A percentile compares a stretch with the other conserved stretches of the same genome.
phyloP scores from a whole-genome alignment of 352 stramenopile genomes.

The Discostella stelligera region DNA sequence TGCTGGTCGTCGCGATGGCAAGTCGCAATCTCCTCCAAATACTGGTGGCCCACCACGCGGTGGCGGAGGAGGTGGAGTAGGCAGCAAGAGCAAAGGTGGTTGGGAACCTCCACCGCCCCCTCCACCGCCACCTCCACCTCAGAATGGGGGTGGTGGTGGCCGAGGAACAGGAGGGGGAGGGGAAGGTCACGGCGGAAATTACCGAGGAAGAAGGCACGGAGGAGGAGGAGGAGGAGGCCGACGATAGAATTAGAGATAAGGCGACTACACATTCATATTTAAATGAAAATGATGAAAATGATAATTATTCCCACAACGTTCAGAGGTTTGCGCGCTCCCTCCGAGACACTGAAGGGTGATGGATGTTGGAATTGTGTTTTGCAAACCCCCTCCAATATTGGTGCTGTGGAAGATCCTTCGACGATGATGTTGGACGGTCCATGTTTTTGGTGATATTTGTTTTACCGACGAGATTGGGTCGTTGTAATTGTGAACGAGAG shows the following conservation, averaged over 20 bases:
- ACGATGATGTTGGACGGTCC: too few relatives aligned
- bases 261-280: neutral
- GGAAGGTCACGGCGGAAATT: neutral
- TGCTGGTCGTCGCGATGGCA: constrained; percentile 6
- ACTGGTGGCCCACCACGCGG: constrained; percentile 1
- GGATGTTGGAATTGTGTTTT: neutral
- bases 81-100: constrained; percentile 4
- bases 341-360: too few relatives aligned
- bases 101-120: constrained; percentile 12
- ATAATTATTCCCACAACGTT: neutral
- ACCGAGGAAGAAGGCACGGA: neutral
- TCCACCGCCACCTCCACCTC: neutral
- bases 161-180: neutral
- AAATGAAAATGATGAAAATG: neutral
- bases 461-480: too few relatives aligned
- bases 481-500: too few relatives aligned
- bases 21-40: constrained; percentile 9
- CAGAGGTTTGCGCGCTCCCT: neutral
- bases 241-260: neutral
- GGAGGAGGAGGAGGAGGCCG: neutral
- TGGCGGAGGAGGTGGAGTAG: neutral
- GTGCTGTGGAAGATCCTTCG: too few relatives aligned
- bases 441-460: too few relatives aligned
- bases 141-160: constrained; percentile 3
- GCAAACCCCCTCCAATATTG: too few relatives aligned